phyloP scores from a whole-genome alignment of 2,329 filamentous ascomycete genomes.

The Pseudogymnoascus sp. region DNA sequence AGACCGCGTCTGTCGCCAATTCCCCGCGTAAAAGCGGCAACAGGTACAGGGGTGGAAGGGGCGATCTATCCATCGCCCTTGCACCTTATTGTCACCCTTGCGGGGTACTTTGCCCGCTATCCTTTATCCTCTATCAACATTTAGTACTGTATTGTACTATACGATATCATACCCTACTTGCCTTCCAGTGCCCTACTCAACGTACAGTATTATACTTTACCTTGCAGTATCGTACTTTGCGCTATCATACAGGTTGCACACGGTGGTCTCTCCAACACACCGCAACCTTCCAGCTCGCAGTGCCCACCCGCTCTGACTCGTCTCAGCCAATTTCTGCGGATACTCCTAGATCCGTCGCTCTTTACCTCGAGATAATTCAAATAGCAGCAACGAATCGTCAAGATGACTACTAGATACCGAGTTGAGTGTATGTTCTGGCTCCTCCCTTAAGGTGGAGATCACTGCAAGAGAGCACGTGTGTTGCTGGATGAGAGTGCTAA shows the following conservation, averaged over 20 bases:
- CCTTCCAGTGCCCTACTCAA: not conserved
- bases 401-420: slow-evolving; percentile 55
- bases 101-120: not conserved
- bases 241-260: not conserved
- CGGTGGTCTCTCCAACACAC: not conserved
- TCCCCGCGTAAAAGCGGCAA: not conserved
- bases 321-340: not conserved
- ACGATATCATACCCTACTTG: not conserved
- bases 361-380: not conserved
- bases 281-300: not conserved
- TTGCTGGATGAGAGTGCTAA: slow-evolving; percentile 11
- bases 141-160: not conserved
- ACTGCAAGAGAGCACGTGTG: slow-evolving; percentile 14
- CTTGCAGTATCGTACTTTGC: not conserved
- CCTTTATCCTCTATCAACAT: not conserved
- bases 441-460: not conserved
- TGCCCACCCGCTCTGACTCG: not conserved
- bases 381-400: slow-evolving; percentile 9
- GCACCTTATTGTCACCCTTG: not conserved
- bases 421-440: slow-evolving; percentile 58
- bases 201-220: not conserved
- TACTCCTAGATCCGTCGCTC: not conserved
- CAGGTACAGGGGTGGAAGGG: not conserved
- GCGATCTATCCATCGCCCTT: not conserved
- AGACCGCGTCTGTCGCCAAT: not conserved